These are phyloP conservation scores for Benincasa hispida DNA, from an alignment of 306 rosid species.

Conservation along the genomic window DNA sequence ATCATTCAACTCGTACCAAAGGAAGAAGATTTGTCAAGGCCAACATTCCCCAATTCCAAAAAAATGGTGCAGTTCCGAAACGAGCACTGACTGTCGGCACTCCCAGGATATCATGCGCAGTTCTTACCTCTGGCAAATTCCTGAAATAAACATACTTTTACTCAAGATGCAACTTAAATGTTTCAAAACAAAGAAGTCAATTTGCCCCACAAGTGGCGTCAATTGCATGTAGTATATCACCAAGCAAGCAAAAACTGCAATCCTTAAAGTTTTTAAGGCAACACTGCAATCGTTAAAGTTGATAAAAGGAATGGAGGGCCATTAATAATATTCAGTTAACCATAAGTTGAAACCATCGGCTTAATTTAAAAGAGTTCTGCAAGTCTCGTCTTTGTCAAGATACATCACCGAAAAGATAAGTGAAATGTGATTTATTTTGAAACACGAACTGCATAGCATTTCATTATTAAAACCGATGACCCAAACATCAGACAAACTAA, in stretches of 20 bases:
- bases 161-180: not conserved
- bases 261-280: too few species aligned
- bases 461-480: too few species aligned
- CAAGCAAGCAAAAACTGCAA: not conserved
- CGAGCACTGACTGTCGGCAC: constrained; percentile 93
- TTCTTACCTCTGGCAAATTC: constrained; percentile 90
- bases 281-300: not conserved
- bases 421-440: too few species aligned
- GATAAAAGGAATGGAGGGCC: not conserved
- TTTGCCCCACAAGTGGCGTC: not conserved
- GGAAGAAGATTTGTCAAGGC: constrained; percentile 69
- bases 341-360: not conserved
- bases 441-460: too few species aligned
- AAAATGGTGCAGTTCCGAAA: constrained; percentile 89
- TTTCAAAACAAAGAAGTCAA: not conserved
- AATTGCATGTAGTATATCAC: not conserved
- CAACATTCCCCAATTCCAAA: constrained; percentile 97
- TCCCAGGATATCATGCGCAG: constrained; percentile 71
- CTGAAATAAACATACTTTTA: constrained; percentile 23
- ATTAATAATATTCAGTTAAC: not conserved
- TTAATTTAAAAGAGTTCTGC: not conserved
- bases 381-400: too few species aligned
- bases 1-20: constrained; percentile 23
- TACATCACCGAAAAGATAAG: too few species aligned
- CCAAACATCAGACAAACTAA: too few species aligned